Percentiles rank a stretch among this genome's conserved stretches.
phyloP scores from a whole-genome alignment of 768 basidiomycete species.

The Rossbeevera mucosa region DNA sequence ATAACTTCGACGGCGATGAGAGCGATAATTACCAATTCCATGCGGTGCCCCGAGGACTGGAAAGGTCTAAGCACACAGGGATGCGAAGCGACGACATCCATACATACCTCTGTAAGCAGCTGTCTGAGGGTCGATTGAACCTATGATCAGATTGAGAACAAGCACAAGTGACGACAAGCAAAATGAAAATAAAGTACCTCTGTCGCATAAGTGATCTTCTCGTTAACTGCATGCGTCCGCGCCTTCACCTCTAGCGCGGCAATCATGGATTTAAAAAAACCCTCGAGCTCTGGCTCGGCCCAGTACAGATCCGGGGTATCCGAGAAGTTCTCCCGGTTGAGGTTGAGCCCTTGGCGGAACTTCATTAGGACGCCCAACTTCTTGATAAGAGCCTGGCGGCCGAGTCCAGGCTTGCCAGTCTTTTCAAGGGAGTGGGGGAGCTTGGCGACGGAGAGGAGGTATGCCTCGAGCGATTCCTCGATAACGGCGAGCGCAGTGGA shows the following conservation, averaged over 20 bases:
- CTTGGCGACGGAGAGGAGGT: slow-evolving; percentile 76
- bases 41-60: slow-evolving; percentile 85
- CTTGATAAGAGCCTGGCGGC: slow-evolving; percentile 78
- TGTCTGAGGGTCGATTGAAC: slow-evolving; percentile 88
- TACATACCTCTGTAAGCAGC: slow-evolving; percentile 69
- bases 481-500: slow-evolving; percentile 84
- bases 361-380: slow-evolving; percentile 90
- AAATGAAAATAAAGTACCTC: slow-evolving; percentile 50
- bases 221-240: slow-evolving; percentile 78
- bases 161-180: not conserved
- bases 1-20: slow-evolving; percentile 95
- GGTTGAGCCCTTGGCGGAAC: slow-evolving; percentile 87
- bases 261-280: slow-evolving; percentile 80
- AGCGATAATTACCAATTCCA: slow-evolving; percentile 93
- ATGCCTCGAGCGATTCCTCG: slow-evolving; percentile 79
- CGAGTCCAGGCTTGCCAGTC: slow-evolving; percentile 82
- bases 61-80: not conserved
- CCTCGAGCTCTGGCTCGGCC: slow-evolving; percentile 89
- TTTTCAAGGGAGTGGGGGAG: slow-evolving; percentile 71
- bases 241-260: slow-evolving; percentile 82
- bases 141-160: slow-evolving; percentile 28
- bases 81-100: not conserved
- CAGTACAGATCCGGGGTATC: slow-evolving; percentile 93
- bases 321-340: slow-evolving; percentile 83
- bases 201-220: slow-evolving; percentile 88